Evolutionary conservation across 495 filamentous ascomycete genomes (phyloP).

Genomic region (Podospora didyma): DNA sequence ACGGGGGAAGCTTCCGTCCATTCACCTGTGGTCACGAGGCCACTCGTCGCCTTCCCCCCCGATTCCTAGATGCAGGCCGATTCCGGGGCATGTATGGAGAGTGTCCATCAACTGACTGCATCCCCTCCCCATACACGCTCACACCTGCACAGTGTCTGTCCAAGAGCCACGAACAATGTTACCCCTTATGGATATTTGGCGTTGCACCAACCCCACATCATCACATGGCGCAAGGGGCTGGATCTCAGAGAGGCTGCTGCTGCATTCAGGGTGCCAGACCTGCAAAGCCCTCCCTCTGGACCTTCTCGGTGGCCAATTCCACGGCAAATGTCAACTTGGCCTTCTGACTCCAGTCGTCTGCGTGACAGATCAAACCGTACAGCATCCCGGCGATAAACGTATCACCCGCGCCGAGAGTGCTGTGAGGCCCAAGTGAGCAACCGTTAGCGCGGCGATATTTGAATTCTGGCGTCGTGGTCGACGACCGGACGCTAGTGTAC

Average conservation of each 20-base stretch:
- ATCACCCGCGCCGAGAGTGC: conserved; percentile 68
- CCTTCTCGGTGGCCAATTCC: conserved; percentile 63
- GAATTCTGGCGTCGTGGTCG: background rate
- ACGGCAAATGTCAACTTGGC: conserved; percentile 58
- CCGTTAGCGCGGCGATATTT: conserved; percentile 15
- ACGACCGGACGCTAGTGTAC: background rate
- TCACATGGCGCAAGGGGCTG: conserved; percentile 3
- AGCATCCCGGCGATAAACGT: conserved; percentile 72
- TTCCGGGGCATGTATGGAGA: background rate
- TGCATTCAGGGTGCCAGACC: conserved; percentile 36
- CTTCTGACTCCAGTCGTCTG: conserved; percentile 46
- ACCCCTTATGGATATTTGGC: background rate
- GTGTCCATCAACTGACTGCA: too few relatives aligned
- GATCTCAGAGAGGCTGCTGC: conserved; percentile 10
- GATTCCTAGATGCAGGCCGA: background rate
- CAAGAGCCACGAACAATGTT: too few relatives aligned
- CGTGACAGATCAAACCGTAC: conserved; percentile 53
- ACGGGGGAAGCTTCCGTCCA: conserved; percentile 24
- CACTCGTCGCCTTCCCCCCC: background rate
- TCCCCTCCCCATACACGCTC: too few relatives aligned
- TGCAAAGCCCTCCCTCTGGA: conserved; percentile 61
- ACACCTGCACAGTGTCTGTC: too few relatives aligned
- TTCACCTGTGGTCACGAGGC: background rate
- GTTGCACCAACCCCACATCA: background rate
- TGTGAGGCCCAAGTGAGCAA: conserved; percentile 21